Conservation (phyloP, 257 asterid species). For the Primulina eburnea region DNA sequence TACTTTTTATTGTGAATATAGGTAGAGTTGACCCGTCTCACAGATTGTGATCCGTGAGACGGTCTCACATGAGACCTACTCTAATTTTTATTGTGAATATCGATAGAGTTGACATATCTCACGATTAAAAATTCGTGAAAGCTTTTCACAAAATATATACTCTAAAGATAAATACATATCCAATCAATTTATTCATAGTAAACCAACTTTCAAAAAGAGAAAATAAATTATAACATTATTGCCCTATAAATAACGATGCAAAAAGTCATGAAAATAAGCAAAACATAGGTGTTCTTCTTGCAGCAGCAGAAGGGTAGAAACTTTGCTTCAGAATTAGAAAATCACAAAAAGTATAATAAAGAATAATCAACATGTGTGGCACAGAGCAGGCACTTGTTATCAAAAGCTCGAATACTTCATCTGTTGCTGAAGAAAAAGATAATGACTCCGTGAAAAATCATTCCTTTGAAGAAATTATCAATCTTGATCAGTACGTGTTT, state of each 20-base stretch:
- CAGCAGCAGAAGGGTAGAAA: not conserved
- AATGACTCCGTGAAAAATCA: slow-evolving; percentile 23
- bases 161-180: no score
- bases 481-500: slow-evolving; percentile 62
- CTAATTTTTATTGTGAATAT: no score
- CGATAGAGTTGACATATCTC: no score
- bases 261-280: not conserved
- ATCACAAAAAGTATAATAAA: not conserved
- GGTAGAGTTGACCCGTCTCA: no score
- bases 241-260: slow-evolving; percentile 24
- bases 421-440: slow-evolving; percentile 16
- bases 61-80: no score
- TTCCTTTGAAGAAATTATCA: slow-evolving; percentile 29
- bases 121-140: no score
- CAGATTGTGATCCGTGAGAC: no score
- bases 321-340: not conserved
- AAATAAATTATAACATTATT: no score
- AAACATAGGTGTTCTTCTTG: not conserved
- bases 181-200: not conserved
- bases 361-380: slow-evolving; percentile 37
- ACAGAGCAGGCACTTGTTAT: slow-evolving; percentile 25
- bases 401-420: slow-evolving; percentile 23
- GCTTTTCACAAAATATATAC: no score
- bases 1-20: no score
- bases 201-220: not conserved